Conservation (phyloP, 257 asterid genomes). For the Handroanthus guayacan region DNA sequence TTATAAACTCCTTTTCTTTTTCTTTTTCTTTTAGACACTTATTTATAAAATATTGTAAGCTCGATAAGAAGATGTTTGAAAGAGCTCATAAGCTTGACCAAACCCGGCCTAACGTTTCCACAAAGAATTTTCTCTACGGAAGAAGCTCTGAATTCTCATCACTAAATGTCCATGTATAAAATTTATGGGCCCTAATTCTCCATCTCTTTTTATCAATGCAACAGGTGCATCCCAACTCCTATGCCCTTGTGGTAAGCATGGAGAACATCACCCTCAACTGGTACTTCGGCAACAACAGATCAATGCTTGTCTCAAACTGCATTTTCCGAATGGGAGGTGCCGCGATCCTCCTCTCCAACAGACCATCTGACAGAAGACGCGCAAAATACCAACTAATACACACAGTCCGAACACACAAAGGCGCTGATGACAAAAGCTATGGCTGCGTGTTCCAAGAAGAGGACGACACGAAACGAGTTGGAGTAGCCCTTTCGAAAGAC, state of each 20-base stretch:
- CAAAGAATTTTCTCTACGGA: too few relatives aligned
- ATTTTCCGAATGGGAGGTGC: slow-evolving; percentile 83
- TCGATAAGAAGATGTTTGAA: too few relatives aligned
- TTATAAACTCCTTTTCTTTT: too few relatives aligned
- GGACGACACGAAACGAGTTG: slow-evolving; percentile 44
- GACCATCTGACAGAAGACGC: slow-evolving; percentile 44
- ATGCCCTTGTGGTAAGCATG: slow-evolving; percentile 75
- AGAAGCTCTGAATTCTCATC: too few relatives aligned
- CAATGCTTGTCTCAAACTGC: slow-evolving; percentile 76
- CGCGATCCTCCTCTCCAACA: slow-evolving; percentile 72
- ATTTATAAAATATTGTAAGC: too few relatives aligned
- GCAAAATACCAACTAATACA: slow-evolving; percentile 70
- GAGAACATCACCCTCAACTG: slow-evolving; percentile 72
- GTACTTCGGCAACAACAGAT: slow-evolving; percentile 73
- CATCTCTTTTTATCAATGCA: not conserved
- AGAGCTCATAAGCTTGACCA: too few relatives aligned
- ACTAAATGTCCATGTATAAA: too few relatives aligned
- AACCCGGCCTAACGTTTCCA: too few relatives aligned
- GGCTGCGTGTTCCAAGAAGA: slow-evolving; percentile 68
- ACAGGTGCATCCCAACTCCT: slow-evolving; percentile 77
- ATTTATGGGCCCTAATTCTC: not conserved
- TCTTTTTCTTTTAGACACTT: too few relatives aligned
- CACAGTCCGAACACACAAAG: slow-evolving; percentile 73
- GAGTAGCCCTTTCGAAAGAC: slow-evolving; percentile 57
- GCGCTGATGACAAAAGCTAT: slow-evolving; percentile 68